A percentile compares a stretch with the other conserved stretches of the same genome.
Evolutionary conservation across 306 rosid species (phyloP).

Genomic region (Castanea sativa): DNA sequence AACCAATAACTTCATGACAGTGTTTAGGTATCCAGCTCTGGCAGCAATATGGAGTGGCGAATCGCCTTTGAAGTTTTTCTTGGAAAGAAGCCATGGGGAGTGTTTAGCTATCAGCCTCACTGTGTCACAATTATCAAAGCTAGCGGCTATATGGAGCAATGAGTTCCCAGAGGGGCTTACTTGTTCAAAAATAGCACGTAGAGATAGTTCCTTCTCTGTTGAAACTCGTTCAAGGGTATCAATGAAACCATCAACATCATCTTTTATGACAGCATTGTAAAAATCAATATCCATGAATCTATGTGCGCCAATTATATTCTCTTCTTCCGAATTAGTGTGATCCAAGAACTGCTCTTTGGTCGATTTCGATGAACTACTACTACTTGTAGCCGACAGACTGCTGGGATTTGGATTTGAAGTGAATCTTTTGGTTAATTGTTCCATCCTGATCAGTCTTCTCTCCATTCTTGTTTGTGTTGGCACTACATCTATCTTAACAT

Average conservation of each 20-base stretch:
- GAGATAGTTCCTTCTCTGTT: not conserved
- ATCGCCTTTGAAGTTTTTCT: slow-evolving; percentile 6
- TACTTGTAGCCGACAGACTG: not conserved
- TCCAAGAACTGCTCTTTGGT: no score
- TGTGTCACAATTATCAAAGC: not conserved
- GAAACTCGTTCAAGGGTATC: not conserved
- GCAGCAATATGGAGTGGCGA: slow-evolving; percentile 30
- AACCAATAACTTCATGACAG: not conserved
- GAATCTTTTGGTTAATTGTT: no score
- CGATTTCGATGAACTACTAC: no score
- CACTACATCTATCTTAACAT: no score
- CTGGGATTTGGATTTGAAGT: no score
- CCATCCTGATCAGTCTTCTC: no score
- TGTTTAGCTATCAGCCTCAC: not conserved
- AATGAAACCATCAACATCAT: not conserved
- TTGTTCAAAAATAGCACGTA: not conserved
- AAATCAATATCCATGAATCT: not conserved
- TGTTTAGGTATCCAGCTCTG: not conserved
- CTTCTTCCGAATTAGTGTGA: no score
- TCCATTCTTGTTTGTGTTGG: no score
- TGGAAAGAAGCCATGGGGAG: not conserved
- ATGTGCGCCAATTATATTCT: no score
- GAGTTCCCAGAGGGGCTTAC: slow-evolving; percentile 9
- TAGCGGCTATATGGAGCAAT: slow-evolving; percentile 28
- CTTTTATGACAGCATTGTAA: not conserved